Conservation (phyloP, 2,329 filamentous ascomycete genomes). For the Aspergillus novofumigatus region DNA sequence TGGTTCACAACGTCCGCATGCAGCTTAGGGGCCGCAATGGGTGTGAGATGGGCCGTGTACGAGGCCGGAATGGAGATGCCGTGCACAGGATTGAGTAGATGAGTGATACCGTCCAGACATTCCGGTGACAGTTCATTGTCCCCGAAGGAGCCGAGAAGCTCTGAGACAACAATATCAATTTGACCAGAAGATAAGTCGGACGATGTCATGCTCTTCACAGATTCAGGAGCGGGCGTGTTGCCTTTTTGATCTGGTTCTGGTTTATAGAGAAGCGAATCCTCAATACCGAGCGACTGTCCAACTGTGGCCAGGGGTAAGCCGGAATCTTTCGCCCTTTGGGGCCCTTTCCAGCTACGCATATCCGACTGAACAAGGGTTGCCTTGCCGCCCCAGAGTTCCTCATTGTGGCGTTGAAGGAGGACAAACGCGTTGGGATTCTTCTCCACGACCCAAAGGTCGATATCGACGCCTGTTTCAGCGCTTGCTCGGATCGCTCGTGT, state of each 20-base stretch:
- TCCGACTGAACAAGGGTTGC: slow-evolving; percentile 93
- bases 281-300: slow-evolving; percentile 33
- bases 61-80: slow-evolving; percentile 92
- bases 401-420: slow-evolving; percentile 81
- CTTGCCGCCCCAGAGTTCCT: slow-evolving; percentile 69
- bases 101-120: slow-evolving; percentile 91
- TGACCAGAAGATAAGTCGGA: slow-evolving; percentile 26
- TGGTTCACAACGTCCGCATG: slow-evolving; percentile 73
- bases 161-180: slow-evolving; percentile 88
- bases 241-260: slow-evolving; percentile 32
- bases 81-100: slow-evolving; percentile 72
- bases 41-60: slow-evolving; percentile 91
- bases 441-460: slow-evolving; percentile 88
- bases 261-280: slow-evolving; percentile 20
- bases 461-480: slow-evolving; percentile 66
- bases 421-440: slow-evolving; percentile 99
- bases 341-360: slow-evolving; percentile 95
- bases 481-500: slow-evolving; percentile 81
- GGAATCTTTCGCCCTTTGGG: slow-evolving; percentile 37
- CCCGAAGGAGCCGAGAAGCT: slow-evolving; percentile 86
- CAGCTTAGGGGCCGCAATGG: slow-evolving; percentile 81
- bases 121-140: slow-evolving; percentile 97
- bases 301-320: slow-evolving; percentile 20
- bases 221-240: slow-evolving; percentile 28
- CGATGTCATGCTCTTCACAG: slow-evolving; percentile 44